These are phyloP conservation scores for Orbilia ellipsospora DNA, from an alignment of 2,329 filamentous ascomycete genomes.

Conservation along the genomic window DNA sequence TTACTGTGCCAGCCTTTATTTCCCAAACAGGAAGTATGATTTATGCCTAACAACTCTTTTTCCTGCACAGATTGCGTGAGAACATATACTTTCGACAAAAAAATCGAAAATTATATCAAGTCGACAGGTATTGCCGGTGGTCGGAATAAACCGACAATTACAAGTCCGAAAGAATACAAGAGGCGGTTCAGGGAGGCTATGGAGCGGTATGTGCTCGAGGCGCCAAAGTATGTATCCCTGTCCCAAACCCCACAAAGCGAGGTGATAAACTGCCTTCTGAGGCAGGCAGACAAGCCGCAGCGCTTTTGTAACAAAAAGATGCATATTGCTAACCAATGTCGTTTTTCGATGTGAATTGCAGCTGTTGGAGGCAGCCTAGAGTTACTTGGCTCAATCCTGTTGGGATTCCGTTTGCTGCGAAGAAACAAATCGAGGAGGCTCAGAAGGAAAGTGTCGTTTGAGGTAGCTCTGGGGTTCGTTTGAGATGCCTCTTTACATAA, in stretches of 20 bases:
- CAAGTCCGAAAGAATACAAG: conserved; percentile 97
- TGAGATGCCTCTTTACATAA: conserved; percentile 14
- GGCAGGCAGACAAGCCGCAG: conserved; percentile 16
- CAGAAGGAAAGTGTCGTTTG: conserved; percentile 26
- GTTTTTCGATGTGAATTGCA: conserved; percentile 16
- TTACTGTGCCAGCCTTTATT: conserved; percentile 18
- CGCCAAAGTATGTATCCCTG: conserved; percentile 57
- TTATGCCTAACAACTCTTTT: conserved; percentile 32
- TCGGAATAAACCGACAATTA: conserved; percentile 90
- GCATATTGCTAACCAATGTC: conserved; percentile 21
- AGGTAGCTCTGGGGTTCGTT: conserved; percentile 1
- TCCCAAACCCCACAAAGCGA: neutral
- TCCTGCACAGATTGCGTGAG: conserved; percentile 80
- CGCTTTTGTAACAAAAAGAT: neutral
- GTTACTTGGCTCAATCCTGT: conserved; percentile 55
- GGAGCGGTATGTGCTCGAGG: conserved; percentile 76
- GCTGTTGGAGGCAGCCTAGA: conserved; percentile 54
- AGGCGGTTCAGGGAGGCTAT: conserved; percentile 95
- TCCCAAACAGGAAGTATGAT: conserved; percentile 12
- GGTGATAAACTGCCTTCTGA: conserved; percentile 2
- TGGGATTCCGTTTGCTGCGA: conserved; percentile 51
- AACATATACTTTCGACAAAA: conserved; percentile 99
- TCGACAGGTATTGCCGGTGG: conserved; percentile 85
- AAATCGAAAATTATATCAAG: conserved; percentile 99
- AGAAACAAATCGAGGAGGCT: conserved; percentile 46